Conservation (phyloP, 2,329 filamentous ascomycete species). For the Penicillium palitans region DNA sequence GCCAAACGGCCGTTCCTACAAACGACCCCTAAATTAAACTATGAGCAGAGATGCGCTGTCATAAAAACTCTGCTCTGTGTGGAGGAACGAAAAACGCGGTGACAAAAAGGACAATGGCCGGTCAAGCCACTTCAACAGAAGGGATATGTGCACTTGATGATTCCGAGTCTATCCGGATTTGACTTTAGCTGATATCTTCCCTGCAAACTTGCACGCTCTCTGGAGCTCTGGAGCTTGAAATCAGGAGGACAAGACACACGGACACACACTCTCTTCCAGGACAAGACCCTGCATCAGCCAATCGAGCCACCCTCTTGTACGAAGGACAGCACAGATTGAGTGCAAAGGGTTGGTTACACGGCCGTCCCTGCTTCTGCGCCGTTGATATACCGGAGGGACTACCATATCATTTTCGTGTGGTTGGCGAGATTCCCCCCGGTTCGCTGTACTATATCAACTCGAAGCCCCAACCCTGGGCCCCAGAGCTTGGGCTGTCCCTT, state of each 20-base stretch:
- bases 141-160: conserved; percentile 3
- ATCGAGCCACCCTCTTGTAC: conserved; percentile 10
- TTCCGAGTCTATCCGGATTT: conserved; percentile 13
- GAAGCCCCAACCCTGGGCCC: neutral
- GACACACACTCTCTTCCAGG: conserved; percentile 3
- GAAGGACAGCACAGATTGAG: neutral
- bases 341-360: conserved; percentile 19
- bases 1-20: conserved; percentile 23
- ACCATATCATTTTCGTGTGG: neutral
- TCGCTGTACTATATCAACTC: conserved; percentile 10
- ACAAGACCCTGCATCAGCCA: conserved; percentile 16
- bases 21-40: conserved; percentile 13
- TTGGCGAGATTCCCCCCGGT: neutral
- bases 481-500: neutral
- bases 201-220: conserved; percentile 8
- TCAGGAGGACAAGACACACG: conserved; percentile 5
- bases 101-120: conserved; percentile 5
- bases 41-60: conserved; percentile 9
- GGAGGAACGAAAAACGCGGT: neutral
- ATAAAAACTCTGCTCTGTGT: neutral
- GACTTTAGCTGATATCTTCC: conserved; percentile 4
- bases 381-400: conserved; percentile 19
- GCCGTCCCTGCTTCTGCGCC: conserved; percentile 3
- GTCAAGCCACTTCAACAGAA: neutral
- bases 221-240: neutral